Evolutionary conservation across 768 basidiomycete species (phyloP), one percentile per base, ranked within the genome.

Genomic region (Pulveroboletus sp.): DNA sequence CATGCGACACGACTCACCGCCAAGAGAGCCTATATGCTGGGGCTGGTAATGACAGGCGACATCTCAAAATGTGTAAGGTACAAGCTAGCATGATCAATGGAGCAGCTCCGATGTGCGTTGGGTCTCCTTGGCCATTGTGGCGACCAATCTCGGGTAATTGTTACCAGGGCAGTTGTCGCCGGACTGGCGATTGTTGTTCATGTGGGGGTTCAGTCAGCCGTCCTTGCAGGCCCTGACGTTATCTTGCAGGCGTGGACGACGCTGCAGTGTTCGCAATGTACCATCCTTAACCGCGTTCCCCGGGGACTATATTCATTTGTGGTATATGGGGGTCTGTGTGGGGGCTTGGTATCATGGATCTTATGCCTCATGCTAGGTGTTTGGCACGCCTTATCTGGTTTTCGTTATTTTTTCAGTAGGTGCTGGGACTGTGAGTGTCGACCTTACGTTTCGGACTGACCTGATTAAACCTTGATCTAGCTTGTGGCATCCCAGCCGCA

Each of bases 11-110:
- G 24, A 43, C 56, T 60, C 54, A 63, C 26, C 38, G 10, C 17
- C n/a, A 36, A 21, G 11, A 31, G 43, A 75, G 73, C 27, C 37
- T 72, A 6, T 73, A 74, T 49, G 42, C 57, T 15, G 66, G 72
- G 18, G 50, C 54, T 11, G 42, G 57, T 47, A 55, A 51, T 11
- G 47, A 50, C 12, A 52, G 61, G 41, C 65, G 65, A 14, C 59
- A 69, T 10, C 50, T 49, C n/a, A 54, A 50, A 8, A 47, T 80
- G 10, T 83, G 81, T 55, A 58, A 71, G 37, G 67, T 68, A 0
- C 82, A 83, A 63, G 76, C 81, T 5, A 73, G 75, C 21, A 69
- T 82, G 72, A 67, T 77, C 17, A 69, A 78, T 44, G 80, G 77
- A 1, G 70, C 76, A 1, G 70, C 79, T 43, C 74, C 80, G 1